Base-by-base conservation (phyloP, 805 yeast genomes). In the Metschnikowia kunwiensis region DNA sequence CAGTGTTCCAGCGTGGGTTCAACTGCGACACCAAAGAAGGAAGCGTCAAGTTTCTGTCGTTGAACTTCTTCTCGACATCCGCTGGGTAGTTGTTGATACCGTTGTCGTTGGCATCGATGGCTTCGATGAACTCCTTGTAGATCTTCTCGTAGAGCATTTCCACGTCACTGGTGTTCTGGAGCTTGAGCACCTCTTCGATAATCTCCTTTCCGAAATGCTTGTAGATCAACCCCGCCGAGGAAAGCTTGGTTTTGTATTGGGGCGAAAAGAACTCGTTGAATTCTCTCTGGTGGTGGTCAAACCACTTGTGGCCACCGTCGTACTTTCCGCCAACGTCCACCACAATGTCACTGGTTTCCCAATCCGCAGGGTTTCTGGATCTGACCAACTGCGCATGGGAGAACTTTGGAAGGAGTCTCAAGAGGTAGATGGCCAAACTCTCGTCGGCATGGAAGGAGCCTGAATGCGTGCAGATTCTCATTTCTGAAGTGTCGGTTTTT, bases 401-500 rank as follows among this genome's bases (percentile, higher is more conserved):
- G 60, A 62, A 93, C 57, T 74, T 70, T 7, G 95, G 93, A 30
- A 91, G 64, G 13, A 78, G 65, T 48, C 75, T 77, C 38, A 93
- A 67, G 82, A 93, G 79, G 60, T 74, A 89, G 3, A 91, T 96
- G 2, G 97, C 98, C 34, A 93, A 72, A 8, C 95, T 80, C 61
- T 93, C 98, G 60, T 93, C 98, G 8, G 97, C 97, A 57, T 93
- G 98, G 72, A 93, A 93, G 0, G 88, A 75, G 6, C 98, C 98
- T 32, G 89, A 82, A 53, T 85, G 94, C 9, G 96, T 89, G 55
- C 96, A 91, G 39, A 89, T 85, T 53, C 77, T 78, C 42, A 78
- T 57, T 37, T 38, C 36, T 12, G 44, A 12, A 11, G 44, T 23
- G 14, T 35, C 34, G 24, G 38, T 38, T 43, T 50, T 43, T 38